These are phyloP conservation scores for Candida sakaeoensis DNA, from an alignment of 805 yeast species.

Conservation along the genomic window DNA sequence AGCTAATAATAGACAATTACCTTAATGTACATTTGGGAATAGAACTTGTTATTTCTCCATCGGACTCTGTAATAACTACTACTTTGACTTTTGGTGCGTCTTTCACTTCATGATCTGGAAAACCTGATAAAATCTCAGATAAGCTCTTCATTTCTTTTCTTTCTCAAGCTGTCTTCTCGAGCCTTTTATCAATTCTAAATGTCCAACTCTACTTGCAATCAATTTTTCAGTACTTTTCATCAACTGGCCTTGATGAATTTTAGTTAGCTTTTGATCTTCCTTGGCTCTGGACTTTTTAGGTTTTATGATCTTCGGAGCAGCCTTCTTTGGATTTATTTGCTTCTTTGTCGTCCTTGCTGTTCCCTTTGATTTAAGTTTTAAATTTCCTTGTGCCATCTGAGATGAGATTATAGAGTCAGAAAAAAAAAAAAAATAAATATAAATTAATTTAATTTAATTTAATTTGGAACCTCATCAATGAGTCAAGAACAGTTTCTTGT, in stretches of 20 bases:
- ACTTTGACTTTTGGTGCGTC: background rate
- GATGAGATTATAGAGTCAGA: constrained; percentile 8
- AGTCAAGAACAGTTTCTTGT: constrained; percentile 32
- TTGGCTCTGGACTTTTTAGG: constrained; percentile 56
- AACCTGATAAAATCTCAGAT: constrained; percentile 14
- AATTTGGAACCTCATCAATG: constrained; percentile 8
- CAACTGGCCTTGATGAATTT: constrained; percentile 53
- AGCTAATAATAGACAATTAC: constrained; percentile 48
- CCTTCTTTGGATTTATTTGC: constrained; percentile 64
- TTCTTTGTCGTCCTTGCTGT: constrained; percentile 59
- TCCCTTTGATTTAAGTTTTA: constrained; percentile 52
- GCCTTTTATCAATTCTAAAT: constrained; percentile 86
- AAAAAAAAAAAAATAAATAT: constrained; percentile 4
- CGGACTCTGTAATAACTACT: background rate
- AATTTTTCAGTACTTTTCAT: constrained; percentile 73
- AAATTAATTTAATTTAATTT: background rate
- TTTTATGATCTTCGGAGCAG: constrained; percentile 64
- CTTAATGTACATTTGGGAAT: constrained; percentile 16
- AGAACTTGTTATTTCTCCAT: background rate
- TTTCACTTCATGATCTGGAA: constrained; percentile 10
- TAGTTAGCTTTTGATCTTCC: constrained; percentile 50
- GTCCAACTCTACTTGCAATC: constrained; percentile 89
- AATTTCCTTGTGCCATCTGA: constrained; percentile 74
- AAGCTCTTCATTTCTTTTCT: constrained; percentile 34
- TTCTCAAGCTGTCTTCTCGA: constrained; percentile 80